Evolutionary conservation across 345 rosid species (phyloP).

Genomic region (Euphorbia lathyris): DNA sequence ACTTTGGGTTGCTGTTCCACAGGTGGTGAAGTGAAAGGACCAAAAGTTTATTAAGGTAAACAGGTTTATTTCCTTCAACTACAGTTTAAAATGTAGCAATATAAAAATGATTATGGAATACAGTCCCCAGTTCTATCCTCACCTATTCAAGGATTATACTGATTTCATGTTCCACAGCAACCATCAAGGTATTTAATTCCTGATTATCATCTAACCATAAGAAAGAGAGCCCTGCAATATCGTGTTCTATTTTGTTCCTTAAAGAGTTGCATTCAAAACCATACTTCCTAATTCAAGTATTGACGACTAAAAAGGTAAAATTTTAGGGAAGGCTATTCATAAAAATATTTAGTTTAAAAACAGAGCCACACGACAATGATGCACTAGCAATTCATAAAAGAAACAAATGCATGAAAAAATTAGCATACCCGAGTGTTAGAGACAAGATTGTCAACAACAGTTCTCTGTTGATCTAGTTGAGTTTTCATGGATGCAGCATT

Average conservation of each 20-base stretch:
- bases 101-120: neutral
- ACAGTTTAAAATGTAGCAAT: neutral
- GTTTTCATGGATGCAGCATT: conserved; percentile 56
- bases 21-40: no score
- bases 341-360: neutral
- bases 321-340: neutral
- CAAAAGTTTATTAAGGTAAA: neutral
- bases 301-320: neutral
- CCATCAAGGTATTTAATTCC: conserved; percentile 2
- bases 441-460: conserved; percentile 63
- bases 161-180: neutral
- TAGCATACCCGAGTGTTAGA: conserved; percentile 67
- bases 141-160: conserved; percentile 10
- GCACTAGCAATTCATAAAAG: conserved; percentile 4
- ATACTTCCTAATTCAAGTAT: neutral
- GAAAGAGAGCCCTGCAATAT: neutral
- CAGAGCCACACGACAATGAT: neutral
- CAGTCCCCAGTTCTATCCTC: neutral
- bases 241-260: neutral
- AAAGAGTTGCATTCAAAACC: neutral
- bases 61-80: neutral
- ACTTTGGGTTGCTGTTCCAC: neutral
- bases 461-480: conserved; percentile 68
- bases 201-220: conserved; percentile 7
- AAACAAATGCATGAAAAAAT: neutral